phyloP scores from a whole-genome alignment of 148 eudicot species.

The Silene conica region DNA sequence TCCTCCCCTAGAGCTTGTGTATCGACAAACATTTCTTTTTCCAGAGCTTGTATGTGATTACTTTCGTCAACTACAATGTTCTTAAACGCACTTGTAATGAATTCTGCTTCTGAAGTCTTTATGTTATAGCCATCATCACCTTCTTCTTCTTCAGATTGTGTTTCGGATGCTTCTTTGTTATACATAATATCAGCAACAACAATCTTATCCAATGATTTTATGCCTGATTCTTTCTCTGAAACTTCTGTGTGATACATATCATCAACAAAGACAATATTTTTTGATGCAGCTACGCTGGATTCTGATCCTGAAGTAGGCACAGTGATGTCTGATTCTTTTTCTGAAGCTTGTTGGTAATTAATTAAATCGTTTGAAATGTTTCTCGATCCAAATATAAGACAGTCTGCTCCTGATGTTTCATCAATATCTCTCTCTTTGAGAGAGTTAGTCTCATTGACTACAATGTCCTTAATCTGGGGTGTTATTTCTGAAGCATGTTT shows the following conservation, averaged over 20 bases:
- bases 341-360: not conserved
- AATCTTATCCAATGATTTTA: not conserved
- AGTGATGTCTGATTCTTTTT: not conserved
- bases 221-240: constrained; percentile 14
- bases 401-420: not conserved
- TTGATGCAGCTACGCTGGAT: constrained; percentile 14
- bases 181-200: not conserved
- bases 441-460: constrained; percentile 13
- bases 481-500: constrained; percentile 8
- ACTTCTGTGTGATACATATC: constrained; percentile 13
- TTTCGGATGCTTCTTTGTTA: constrained; percentile 6
- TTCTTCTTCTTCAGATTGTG: not conserved
- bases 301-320: constrained; percentile 13
- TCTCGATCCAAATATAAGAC: not conserved
- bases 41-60: constrained; percentile 5
- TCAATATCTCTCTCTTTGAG: constrained; percentile 9
- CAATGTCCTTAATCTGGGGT: not conserved
- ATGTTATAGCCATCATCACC: not conserved
- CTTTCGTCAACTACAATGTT: constrained; percentile 15
- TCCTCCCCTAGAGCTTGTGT: constrained; percentile 5
- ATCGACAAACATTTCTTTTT: not conserved
- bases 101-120: not conserved
- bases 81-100: not conserved
- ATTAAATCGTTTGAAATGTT: constrained; percentile 12
- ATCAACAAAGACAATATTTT: constrained; percentile 16